phyloP scores from a whole-genome alignment of 345 rosid species.

The Barbarea vulgaris region DNA sequence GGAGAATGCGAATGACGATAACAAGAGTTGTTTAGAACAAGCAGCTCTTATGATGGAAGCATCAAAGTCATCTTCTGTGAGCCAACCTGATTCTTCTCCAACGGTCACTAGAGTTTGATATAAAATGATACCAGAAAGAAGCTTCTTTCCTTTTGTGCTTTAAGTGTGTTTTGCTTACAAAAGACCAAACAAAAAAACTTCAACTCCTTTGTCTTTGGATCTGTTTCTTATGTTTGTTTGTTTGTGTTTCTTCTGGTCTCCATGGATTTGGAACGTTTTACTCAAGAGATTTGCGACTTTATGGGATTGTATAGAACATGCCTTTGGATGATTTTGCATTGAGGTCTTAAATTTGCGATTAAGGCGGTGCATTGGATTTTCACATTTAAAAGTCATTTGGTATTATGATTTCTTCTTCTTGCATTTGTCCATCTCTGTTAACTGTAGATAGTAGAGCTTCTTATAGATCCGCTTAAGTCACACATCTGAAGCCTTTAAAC shows the following conservation, averaged over 20 bases:
- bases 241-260: conserved; percentile 16
- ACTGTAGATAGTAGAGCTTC: too few species aligned
- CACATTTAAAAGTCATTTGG: background rate
- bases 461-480: background rate
- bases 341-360: background rate
- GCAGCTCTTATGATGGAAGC: conserved; percentile 67
- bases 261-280: conserved; percentile 14
- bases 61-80: conserved; percentile 87
- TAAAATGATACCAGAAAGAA: conserved; percentile 1
- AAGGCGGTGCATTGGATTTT: background rate
- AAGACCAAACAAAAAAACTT: background rate
- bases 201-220: conserved; percentile 9
- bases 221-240: conserved; percentile 24
- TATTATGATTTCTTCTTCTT: background rate
- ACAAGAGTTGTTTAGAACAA: conserved; percentile 90
- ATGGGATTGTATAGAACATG: conserved; percentile 16
- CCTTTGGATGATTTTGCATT: conserved; percentile 2
- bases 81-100: conserved; percentile 81
- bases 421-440: background rate
- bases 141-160: background rate
- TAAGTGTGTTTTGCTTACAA: conserved; percentile 23
- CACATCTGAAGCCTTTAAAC: background rate
- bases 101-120: conserved; percentile 51
- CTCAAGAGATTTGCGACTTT: conserved; percentile 5
- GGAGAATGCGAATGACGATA: conserved; percentile 86